These are phyloP conservation scores for Amanita muscaria DNA, from an alignment of 768 basidiomycete genomes.

Conservation along the genomic window DNA sequence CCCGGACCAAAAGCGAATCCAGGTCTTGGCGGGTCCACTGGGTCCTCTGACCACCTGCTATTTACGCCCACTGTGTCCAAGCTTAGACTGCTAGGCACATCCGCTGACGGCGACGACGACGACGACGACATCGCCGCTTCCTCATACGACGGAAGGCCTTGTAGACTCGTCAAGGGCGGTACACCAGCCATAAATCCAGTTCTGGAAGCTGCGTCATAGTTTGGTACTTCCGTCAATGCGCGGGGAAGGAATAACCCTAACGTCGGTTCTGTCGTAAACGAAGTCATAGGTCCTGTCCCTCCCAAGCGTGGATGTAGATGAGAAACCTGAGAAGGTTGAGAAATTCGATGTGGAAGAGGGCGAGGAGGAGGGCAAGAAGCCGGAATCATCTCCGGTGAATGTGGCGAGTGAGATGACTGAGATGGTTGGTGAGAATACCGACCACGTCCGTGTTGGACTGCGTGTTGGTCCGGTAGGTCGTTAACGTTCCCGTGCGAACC, in stretches of 20 bases:
- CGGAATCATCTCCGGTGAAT: neutral
- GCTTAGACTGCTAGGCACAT: no score
- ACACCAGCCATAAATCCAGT: conserved; percentile 92
- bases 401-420: neutral
- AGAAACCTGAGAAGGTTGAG: neutral
- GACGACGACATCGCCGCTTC: conserved; percentile 33
- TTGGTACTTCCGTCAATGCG: conserved; percentile 72
- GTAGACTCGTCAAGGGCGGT: conserved; percentile 70
- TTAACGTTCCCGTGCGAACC: neutral
- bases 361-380: neutral
- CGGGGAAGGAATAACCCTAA: conserved; percentile 1
- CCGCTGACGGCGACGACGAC: neutral
- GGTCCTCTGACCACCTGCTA: no score
- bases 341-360: neutral
- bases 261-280: conserved; percentile 7
- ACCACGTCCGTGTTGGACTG: no score
- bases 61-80: no score
- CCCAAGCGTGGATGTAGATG: no score
- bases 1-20: neutral
- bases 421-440: no score
- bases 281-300: neutral
- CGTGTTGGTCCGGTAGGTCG: neutral
- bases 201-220: conserved; percentile 74
- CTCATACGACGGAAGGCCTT: conserved; percentile 81
- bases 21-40: no score